Evolutionary conservation across 2,329 filamentous ascomycete genomes (phyloP), one percentile per base, ranked within the genome.

Genomic region (Paracoccidioides lutzii): DNA sequence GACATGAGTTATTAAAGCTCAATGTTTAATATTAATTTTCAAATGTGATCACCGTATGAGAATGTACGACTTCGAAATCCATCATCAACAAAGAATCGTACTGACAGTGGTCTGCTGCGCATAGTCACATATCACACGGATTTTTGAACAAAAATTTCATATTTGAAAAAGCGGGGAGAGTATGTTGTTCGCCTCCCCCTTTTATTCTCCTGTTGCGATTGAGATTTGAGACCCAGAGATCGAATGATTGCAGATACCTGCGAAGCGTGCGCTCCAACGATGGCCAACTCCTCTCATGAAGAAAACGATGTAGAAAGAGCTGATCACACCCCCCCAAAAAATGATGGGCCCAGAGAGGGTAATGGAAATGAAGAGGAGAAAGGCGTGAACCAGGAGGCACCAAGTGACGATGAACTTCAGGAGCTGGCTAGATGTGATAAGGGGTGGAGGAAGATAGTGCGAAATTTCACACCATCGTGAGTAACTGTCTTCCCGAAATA

Each of bases 391-490:
- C 32, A 5, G 53, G 50, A 12, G 41, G 8, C 32, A 32, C 14
- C 35, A 22, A n/a, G n/a, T 22, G 37, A 49, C 5, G 15, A 52
- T 10, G 33, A 56, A 49, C 45, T 46, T 56, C 46, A 54, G 54
- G 50, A 49, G 14, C 44, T 56, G 45, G 55, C n/a, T 35, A 60
- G 55, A 52, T 44, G 51, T 37, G 54, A 62, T 35, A 40, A 28
- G 14, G 63, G 63, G 37, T 65, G 59, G 58, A 55, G 62, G 48
- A 59, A 54, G 44, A 52, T 64, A 37, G 56, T 65, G 30, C 56
- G 60, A 12, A 63, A 63, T 48, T 65, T 65, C 52, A 62, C 61
- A 3, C 63, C 64, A 41, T 64, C 63, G 63, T 65, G 60, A 32
- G 59, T 53, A 4, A 9, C 22, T 22, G 22, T 32, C 40, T 5